A percentile compares a stretch with the other conserved stretches of the same genome.
These are phyloP conservation scores for Aspergillus thermomutatus DNA, from an alignment of 2,329 filamentous ascomycete species.

Conservation along the genomic window DNA sequence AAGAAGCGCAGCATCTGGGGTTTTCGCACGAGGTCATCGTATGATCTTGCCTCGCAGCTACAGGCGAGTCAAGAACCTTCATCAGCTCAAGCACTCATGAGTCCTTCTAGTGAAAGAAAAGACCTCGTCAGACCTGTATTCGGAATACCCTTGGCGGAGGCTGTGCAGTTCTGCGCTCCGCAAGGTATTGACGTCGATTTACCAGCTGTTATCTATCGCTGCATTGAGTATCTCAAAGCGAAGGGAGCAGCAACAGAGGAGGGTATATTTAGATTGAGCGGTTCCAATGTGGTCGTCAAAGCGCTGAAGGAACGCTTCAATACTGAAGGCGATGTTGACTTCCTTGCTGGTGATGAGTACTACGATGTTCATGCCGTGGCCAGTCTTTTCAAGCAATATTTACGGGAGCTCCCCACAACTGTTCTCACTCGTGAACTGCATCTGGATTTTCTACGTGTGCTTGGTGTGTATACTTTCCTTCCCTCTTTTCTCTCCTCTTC, in stretches of 20 bases:
- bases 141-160: constrained; percentile 79
- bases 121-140: constrained; percentile 71
- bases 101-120: constrained; percentile 44
- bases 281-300: constrained; percentile 94
- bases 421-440: constrained; percentile 90
- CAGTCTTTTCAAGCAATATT: constrained; percentile 87
- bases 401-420: constrained; percentile 85
- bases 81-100: constrained; percentile 51
- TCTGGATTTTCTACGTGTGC: constrained; percentile 78
- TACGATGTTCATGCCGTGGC: constrained; percentile 96
- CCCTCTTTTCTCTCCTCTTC: background rate
- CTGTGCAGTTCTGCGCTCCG: constrained; percentile 76
- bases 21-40: constrained; percentile 67
- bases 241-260: constrained; percentile 83
- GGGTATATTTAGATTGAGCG: constrained; percentile 93
- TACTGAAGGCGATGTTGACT: constrained; percentile 82
- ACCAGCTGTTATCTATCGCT: constrained; percentile 91
- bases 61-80: constrained; percentile 30
- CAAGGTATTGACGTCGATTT: constrained; percentile 68
- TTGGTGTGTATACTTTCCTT: constrained; percentile 46
- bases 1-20: constrained; percentile 71
- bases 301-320: constrained; percentile 90
- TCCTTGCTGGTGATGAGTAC: constrained; percentile 73
- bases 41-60: constrained; percentile 51
- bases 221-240: constrained; percentile 84